A percentile compares a stretch with the other conserved stretches of the same genome.
Evolutionary conservation across 768 basidiomycete genomes (phyloP).

Genomic region (Pleurotus platypus): DNA sequence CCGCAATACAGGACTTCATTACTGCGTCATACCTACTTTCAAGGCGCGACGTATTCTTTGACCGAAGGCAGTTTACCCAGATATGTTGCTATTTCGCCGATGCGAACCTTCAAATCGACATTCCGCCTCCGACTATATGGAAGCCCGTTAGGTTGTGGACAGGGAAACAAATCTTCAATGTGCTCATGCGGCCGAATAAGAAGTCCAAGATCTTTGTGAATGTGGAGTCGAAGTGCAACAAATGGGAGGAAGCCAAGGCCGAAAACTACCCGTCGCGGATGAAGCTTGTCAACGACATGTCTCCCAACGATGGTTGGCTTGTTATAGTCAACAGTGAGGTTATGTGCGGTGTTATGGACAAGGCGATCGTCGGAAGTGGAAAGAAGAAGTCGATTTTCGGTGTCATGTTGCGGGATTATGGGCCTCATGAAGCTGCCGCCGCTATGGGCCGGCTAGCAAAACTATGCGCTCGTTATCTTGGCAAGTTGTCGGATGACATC

Average conservation of each 20-base stretch:
- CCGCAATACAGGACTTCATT: conserved; percentile 99
- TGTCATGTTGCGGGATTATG: conserved; percentile 95
- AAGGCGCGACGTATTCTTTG: conserved; percentile 88
- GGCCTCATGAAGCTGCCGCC: conserved; percentile 86
- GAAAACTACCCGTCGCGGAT: conserved; percentile 57
- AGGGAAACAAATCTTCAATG: conserved; percentile 97
- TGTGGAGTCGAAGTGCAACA: conserved; percentile 94
- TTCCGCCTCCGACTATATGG: conserved; percentile 92
- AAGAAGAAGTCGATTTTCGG: conserved; percentile 99
- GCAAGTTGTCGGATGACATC: conserved; percentile 34
- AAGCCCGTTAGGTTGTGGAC: conserved; percentile 96
- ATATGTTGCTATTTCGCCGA: conserved; percentile 94
- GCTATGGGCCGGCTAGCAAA: conserved; percentile 98
- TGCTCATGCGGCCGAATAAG: conserved; percentile 93
- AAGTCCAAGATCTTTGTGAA: conserved; percentile 83
- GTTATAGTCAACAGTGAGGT: conserved; percentile 97
- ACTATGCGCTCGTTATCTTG: conserved; percentile 89
- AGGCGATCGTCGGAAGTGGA: conserved; percentile 94
- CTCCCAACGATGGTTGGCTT: conserved; percentile 96
- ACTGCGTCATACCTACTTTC: conserved; percentile 97
- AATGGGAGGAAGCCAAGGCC: conserved; percentile 71
- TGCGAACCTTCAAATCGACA: conserved; percentile 87
- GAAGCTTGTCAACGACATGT: conserved; percentile 74
- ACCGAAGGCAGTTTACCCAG: conserved; percentile 92
- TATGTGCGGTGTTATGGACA: conserved; percentile 99